Base-by-base conservation (phyloP, 257 asterid species). In the Solanum rostratum region DNA sequence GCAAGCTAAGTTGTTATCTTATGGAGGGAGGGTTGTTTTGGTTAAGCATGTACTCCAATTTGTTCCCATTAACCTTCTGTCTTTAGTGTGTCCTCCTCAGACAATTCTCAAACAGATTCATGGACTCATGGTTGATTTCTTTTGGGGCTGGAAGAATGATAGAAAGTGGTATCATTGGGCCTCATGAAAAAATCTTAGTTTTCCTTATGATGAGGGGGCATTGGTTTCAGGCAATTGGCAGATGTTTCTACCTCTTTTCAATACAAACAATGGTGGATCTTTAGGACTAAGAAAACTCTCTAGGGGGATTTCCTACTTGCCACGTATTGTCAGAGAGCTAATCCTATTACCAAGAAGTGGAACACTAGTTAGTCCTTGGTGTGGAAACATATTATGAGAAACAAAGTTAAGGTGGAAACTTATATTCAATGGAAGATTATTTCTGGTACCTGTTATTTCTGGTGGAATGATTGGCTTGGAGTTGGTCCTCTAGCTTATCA, bases 361-460 rank as follows among this genome's bases (percentile, higher is more conserved):
- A 2, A 20, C 0, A 57, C 14, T 5, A 1, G 65, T 0, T 14
- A 57, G 0, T 57, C 14, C 2, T 0, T 19, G 0, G 13, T 19
- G 1, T 3, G 6, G 2, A 57, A 57, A 8, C 1, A n/a, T 0
- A 7, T 20, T 13, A 20, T 20, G 13, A 0, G 2, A 0, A 57
- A 20, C 0, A 20, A 8, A 0, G 3, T 3, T 0, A 11, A 20
- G 7, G 65, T 0, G 0, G 2, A 57, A 1, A 0, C 2, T 2
- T 1, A 19, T 5, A 57, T 57, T n/a, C n/a, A n/a, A n/a, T n/a
- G n/a, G n/a, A n/a, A n/a, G n/a, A n/a, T n/a, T n/a, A n/a, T n/a
- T n/a, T n/a, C n/a, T 2, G 0, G 65, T 7, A 19, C 2, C 0
- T 7, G 4, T 1, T 2, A 0, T 0, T 57, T 57, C 5, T 20